A percentile compares a stretch with the other conserved stretches of the same genome.
These are phyloP conservation scores for Zygosaccharomyces pseudorouxii DNA, from an alignment of 805 yeast species.

Conservation along the genomic window DNA sequence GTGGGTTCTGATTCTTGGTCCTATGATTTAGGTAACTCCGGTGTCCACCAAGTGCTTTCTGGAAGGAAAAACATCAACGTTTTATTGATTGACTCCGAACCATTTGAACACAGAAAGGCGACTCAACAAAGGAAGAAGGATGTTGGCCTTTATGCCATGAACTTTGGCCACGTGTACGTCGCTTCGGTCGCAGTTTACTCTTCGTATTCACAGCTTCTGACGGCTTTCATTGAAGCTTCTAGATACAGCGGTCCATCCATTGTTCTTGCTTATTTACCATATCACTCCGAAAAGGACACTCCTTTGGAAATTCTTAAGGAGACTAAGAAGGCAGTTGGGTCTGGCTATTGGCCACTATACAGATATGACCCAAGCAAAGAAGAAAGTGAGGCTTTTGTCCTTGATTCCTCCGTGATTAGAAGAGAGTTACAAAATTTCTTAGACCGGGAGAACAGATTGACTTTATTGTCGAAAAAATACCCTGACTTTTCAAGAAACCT, in stretches of 20 bases:
- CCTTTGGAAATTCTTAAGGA: slow-evolving; percentile 75
- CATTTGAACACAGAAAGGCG: slow-evolving; percentile 43
- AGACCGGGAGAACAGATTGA: slow-evolving; percentile 84
- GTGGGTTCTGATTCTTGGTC: slow-evolving; percentile 96
- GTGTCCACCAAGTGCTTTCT: slow-evolving; percentile 78
- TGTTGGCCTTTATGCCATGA: slow-evolving; percentile 92
- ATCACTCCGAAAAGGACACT: slow-evolving; percentile 55
- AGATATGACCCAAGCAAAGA: slow-evolving; percentile 67
- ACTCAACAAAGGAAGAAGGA: slow-evolving; percentile 57
- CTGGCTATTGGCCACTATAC: slow-evolving; percentile 96
- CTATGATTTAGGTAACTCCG: slow-evolving; percentile 85
- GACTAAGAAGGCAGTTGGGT: slow-evolving; percentile 83
- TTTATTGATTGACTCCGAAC: slow-evolving; percentile 83
- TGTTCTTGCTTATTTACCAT: slow-evolving; percentile 86
- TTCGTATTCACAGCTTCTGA: slow-evolving; percentile 87
- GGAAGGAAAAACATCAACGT: slow-evolving; percentile 76
- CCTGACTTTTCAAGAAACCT: slow-evolving; percentile 78
- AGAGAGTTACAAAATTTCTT: slow-evolving; percentile 73
- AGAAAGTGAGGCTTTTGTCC: slow-evolving; percentile 55
- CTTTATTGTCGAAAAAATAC: slow-evolving; percentile 62
- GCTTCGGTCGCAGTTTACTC: slow-evolving; percentile 93
- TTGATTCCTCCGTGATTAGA: slow-evolving; percentile 80
- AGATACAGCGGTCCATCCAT: slow-evolving; percentile 85
- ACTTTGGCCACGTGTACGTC: slow-evolving; percentile 81
- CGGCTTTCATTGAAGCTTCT: slow-evolving; percentile 87